A percentile compares a stretch with the other conserved stretches of the same genome.
Conservation (phyloP, 495 filamentous ascomycete species). For the Cercophora scortea region DNA sequence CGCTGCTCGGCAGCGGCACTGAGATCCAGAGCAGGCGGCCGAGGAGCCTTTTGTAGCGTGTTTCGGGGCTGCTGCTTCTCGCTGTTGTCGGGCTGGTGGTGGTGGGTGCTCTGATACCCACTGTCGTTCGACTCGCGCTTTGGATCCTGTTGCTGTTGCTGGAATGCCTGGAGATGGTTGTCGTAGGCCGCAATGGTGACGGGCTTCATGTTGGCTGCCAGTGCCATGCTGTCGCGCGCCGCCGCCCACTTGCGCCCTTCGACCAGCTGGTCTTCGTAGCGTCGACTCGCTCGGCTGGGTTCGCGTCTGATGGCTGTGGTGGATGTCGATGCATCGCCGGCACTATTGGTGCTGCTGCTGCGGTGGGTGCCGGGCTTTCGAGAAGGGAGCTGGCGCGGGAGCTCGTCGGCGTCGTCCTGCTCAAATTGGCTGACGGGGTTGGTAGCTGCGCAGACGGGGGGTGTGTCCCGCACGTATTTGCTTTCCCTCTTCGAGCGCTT, state of each 20-base stretch:
- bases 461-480: too few relatives aligned
- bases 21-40: background rate
- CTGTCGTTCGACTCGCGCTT: background rate
- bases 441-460: too few relatives aligned
- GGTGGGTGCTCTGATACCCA: background rate
- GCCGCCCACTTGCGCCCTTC: slow-evolving; percentile 11
- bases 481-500: too few relatives aligned
- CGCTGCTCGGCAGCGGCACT: background rate
- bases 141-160: background rate
- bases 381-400: too few relatives aligned
- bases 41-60: background rate
- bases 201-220: background rate
- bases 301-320: too few relatives aligned
- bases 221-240: slow-evolving; percentile 6
- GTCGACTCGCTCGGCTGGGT: too few relatives aligned
- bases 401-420: too few relatives aligned
- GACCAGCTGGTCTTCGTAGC: slow-evolving; percentile 6
- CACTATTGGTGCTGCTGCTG: too few relatives aligned
- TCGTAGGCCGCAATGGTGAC: background rate
- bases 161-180: background rate
- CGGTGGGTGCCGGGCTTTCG: too few relatives aligned
- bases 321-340: too few relatives aligned
- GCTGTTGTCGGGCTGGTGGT: background rate
- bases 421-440: too few relatives aligned
- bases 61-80: background rate